phyloP scores from a whole-genome alignment of 2,329 filamentous ascomycete species.

The Monosporascus sp. region DNA sequence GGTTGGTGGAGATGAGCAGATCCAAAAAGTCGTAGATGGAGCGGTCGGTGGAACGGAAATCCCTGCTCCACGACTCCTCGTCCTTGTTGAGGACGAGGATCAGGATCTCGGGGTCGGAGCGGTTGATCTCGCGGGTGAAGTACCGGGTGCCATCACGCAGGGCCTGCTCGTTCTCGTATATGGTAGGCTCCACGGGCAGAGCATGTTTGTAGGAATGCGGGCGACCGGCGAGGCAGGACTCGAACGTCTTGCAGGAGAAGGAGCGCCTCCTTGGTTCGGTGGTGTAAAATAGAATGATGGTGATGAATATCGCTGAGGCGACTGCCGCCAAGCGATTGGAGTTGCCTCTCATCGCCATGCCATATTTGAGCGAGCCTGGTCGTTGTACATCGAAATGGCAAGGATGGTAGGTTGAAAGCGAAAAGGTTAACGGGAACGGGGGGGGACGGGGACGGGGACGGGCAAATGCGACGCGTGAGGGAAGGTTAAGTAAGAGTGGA shows the following conservation, averaged over 20 bases:
- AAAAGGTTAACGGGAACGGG: no score
- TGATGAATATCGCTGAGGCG: conserved; percentile 10
- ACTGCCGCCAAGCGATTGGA: conserved; percentile 11
- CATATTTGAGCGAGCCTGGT: conserved; percentile 4
- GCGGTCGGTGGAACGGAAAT: conserved; percentile 21
- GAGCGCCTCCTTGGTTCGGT: conserved; percentile 20
- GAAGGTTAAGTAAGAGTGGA: no score
- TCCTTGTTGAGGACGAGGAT: conserved; percentile 23
- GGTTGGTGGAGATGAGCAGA: conserved; percentile 19
- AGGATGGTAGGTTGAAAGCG: background rate
- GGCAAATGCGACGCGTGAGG: no score
- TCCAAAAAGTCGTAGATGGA: conserved; percentile 26
- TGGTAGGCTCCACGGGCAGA: conserved; percentile 10
- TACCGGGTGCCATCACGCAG: conserved; percentile 19
- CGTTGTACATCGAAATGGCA: background rate
- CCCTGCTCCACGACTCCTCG: conserved; percentile 21
- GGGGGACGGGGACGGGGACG: no score
- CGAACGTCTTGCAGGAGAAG: conserved; percentile 24
- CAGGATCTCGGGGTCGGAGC: conserved; percentile 17
- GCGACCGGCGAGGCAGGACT: conserved; percentile 17
- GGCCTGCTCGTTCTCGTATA: conserved; percentile 15
- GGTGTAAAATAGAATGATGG: conserved; percentile 20
- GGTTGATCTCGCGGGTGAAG: conserved; percentile 18
- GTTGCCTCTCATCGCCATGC: conserved; percentile 11
- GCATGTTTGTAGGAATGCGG: conserved; percentile 17